Evolutionary conservation across 768 basidiomycete genomes (phyloP), one percentile per base, ranked within the genome.

Genomic region (Boletales sp.): DNA sequence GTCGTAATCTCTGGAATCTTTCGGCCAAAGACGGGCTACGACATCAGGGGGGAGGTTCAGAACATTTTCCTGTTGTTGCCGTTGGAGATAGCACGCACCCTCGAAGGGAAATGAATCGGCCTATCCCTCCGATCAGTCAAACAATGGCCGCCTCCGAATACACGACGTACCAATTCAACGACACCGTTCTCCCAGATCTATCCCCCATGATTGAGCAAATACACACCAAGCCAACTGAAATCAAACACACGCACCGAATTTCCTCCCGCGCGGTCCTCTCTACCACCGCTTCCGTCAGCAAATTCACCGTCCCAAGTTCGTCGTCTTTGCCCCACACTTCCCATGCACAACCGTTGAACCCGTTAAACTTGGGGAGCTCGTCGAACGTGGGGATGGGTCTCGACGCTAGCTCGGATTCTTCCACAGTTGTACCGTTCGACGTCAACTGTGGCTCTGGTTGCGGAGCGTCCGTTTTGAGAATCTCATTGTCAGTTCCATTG

Each of bases 91-190:
- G 35, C 13, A 50, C 62, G n/a, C 52, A 82, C 84, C 70, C 80
- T 83, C 41, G 73, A 75, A 3, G 84, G 84, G 55, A 84, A 86
- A 50, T 86, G 81, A 51, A 87, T 58, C 0, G 84, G 83, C 83
- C 84, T 85, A 10, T 15, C 33, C 7, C 13, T 10, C 44, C 40
- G 5, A 30, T 40, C 12, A 12, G 34, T 57, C 43, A 55, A 34
- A 18, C 34, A 15, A 49, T 4, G 39, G 4, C 2, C 11, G 14
- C 33, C 9, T 34, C 14, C 11, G 33, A 34, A 34, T 9, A 10
- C 33, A 2, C 18, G 17, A 63, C 80, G 49, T 42, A 84, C 83
- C 83, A 86, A 54, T 84, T 86, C 66, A 86, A 65, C 35, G 76
- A 80, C 28, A 84, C 72, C 2, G 74, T 71, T 63, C 70, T 75